Percentiles rank a stretch among this genome's conserved stretches.
phyloP scores from a whole-genome alignment of 768 basidiomycete species.

The Leccinum truebloodii region DNA sequence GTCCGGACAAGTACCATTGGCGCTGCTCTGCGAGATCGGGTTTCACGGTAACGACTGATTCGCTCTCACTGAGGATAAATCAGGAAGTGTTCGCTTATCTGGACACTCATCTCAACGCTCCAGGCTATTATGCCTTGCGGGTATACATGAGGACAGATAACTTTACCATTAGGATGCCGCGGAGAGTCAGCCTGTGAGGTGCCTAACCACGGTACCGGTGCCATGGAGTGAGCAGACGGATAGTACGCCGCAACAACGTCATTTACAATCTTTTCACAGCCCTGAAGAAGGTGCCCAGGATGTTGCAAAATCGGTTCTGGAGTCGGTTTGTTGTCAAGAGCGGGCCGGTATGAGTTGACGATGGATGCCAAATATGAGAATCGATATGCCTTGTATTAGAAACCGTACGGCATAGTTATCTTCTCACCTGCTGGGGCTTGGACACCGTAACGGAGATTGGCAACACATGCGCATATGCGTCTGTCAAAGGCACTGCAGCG shows the following conservation, averaged over 20 bases:
- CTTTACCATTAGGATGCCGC: constrained; percentile 20
- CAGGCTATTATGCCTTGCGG: constrained; percentile 10
- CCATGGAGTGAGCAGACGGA: constrained; percentile 25
- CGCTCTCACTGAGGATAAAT: neutral
- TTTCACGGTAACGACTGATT: constrained; percentile 1
- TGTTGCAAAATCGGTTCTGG: constrained; percentile 3
- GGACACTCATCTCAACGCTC: constrained; percentile 1
- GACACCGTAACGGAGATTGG: constrained; percentile 5
- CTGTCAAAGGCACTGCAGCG: constrained; percentile 3
- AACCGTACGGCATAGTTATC: constrained; percentile 22
- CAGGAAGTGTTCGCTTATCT: constrained; percentile 2
- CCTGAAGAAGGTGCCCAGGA: constrained; percentile 16
- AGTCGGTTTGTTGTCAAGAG: constrained; percentile 9
- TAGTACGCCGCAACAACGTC: constrained; percentile 12
- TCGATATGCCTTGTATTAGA: constrained; percentile 29
- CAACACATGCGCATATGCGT: neutral
- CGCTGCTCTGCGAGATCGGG: neutral
- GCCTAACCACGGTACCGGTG: constrained; percentile 23
- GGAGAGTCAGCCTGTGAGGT: constrained; percentile 11
- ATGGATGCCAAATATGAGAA: constrained; percentile 20
- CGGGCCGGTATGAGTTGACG: constrained; percentile 19
- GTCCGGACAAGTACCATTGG: neutral
- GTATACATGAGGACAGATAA: constrained; percentile 9
- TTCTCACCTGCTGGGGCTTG: constrained; percentile 15
- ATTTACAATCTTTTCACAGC: constrained; percentile 16